Conservation (phyloP, 2,329 filamentous ascomycete species). For the Ascochyta viciae-villosae region DNA sequence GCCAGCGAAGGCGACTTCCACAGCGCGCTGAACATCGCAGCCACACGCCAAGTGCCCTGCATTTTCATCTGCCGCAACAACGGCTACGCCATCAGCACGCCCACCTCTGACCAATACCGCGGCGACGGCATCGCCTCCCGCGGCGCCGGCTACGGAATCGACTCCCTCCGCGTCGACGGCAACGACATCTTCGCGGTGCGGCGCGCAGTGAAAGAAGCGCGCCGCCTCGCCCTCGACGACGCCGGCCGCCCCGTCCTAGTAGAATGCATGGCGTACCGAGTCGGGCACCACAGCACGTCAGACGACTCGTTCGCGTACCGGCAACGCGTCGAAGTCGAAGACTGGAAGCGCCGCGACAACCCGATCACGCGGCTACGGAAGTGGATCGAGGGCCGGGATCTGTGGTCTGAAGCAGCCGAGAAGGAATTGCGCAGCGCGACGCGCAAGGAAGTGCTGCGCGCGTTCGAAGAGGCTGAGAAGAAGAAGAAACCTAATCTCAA, state of each 20-base stretch:
- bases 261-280: slow-evolving; percentile 98
- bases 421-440: slow-evolving; percentile 70
- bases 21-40: slow-evolving; percentile 87
- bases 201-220: slow-evolving; percentile 78
- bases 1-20: slow-evolving; percentile 93
- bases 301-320: slow-evolving; percentile 98
- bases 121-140: slow-evolving; percentile 89
- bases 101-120: slow-evolving; percentile 87
- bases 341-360: slow-evolving; percentile 91
- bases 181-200: slow-evolving; percentile 92
- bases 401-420: slow-evolving; percentile 88
- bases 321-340: slow-evolving; percentile 88
- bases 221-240: slow-evolving; percentile 77
- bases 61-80: slow-evolving; percentile 94
- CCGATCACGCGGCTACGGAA: slow-evolving; percentile 85
- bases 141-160: slow-evolving; percentile 90
- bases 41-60: slow-evolving; percentile 84
- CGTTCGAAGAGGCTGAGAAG: slow-evolving; percentile 83
- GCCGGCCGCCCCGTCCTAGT: slow-evolving; percentile 86
- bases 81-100: slow-evolving; percentile 88
- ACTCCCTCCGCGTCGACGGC: slow-evolving; percentile 90
- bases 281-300: slow-evolving; percentile 94
- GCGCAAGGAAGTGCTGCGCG: slow-evolving; percentile 78
- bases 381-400: slow-evolving; percentile 82
- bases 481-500: slow-evolving; percentile 78